Base-by-base conservation (phyloP, 164 flowering plant species). In the Vitis riparia region DNA sequence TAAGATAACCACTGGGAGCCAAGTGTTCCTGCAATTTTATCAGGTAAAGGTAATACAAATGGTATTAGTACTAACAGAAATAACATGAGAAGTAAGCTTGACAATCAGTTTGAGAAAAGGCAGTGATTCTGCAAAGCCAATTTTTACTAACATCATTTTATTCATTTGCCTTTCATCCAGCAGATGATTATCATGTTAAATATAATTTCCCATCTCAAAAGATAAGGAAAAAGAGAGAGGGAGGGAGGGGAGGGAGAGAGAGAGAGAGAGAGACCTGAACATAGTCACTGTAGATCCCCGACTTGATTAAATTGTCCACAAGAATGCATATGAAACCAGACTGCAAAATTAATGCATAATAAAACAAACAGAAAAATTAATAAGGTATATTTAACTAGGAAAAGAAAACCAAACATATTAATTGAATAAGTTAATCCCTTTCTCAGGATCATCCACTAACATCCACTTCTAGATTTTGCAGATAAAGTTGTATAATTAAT, bases 1-100 rank as follows among this genome's bases (percentile, higher is more conserved):
- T 95, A 44, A 93, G 82, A 73, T 88, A 95, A 70, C 94, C 94
- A 75, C 92, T 86, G 37, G 99, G 99, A 78, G 99, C 99, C 86
- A 95, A 78, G 74, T 91, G 96, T 66, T 64, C 87, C 99, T 93
- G 92, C 87, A 78, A 70, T 62, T 73, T 37, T 11, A 70, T 59
- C 63, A 12, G 32, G 60, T 49, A 66, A 65, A 66, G 27, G 44
- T 37, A 37, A 37, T 37, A 37, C 44, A 37, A 37, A 37, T 23
- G 27, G 27, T 23, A 37, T 37, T 37, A 37, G 44, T 37, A 37
- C 44, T 37, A 37, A 37, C 44, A 37, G 44, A 37, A 37, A 37
- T 37, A 37, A 37, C 44, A 37, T 37, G 44, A 37, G 44, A 23
- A 37, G 44, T 37, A 37, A 37, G 44, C 44, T 37, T 37, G 44